Percentiles rank a stretch among this genome's conserved stretches.
phyloP scores from a whole-genome alignment of 2,329 filamentous ascomycete genomes.

The Trichoderma aggressivum region DNA sequence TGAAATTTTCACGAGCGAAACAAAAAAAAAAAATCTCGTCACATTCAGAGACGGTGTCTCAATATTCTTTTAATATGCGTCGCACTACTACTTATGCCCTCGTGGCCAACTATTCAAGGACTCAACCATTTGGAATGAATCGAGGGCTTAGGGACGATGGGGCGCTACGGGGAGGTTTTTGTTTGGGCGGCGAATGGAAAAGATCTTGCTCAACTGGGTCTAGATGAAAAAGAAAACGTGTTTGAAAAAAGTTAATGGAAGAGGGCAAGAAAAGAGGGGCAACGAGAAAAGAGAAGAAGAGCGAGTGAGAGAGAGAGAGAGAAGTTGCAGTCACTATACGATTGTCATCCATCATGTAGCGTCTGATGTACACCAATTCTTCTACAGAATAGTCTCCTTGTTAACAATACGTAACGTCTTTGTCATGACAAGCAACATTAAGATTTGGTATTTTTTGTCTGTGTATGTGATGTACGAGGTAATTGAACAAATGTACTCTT shows the following conservation, averaged over 20 bases:
- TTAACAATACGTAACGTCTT: constrained; percentile 12
- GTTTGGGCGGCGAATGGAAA: constrained; percentile 1
- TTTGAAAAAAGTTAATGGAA: constrained; percentile 15
- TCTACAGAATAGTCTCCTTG: constrained; percentile 13
- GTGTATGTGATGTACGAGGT: background rate
- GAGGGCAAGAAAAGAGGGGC: background rate
- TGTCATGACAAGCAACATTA: constrained; percentile 6
- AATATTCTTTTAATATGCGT: constrained; percentile 10
- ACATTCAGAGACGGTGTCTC: background rate
- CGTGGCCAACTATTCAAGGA: background rate
- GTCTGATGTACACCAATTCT: constrained; percentile 17
- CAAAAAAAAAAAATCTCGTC: background rate
- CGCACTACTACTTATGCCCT: background rate
- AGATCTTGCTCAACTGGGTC: background rate
- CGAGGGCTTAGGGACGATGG: constrained; percentile 5
- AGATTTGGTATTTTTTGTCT: background rate
- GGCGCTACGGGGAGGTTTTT: background rate
- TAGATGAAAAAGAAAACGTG: background rate
- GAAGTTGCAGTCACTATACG: constrained; percentile 7
- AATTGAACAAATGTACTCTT: background rate
- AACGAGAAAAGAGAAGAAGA: background rate
- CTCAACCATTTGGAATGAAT: background rate
- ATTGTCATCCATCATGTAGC: constrained; percentile 5
- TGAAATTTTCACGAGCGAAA: background rate
- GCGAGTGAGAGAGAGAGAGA: background rate